Conservation (phyloP, 2,329 filamentous ascomycete genomes). For the Penicillium sp. region DNA sequence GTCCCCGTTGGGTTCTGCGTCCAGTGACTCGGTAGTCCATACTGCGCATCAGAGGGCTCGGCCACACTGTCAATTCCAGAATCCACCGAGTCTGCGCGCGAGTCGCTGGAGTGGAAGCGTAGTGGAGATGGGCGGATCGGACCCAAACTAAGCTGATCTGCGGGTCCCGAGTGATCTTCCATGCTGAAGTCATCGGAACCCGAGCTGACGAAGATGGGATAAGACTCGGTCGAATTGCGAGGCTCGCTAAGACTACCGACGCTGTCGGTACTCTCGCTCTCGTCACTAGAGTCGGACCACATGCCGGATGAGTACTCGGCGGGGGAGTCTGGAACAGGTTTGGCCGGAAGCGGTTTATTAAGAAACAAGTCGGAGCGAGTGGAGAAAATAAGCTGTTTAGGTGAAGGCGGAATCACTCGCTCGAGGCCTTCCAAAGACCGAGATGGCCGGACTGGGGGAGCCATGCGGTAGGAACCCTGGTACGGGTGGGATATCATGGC, state of each 20-base stretch:
- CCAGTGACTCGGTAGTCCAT: conserved; percentile 23
- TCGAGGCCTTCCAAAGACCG: conserved; percentile 38
- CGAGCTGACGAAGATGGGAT: conserved; percentile 32
- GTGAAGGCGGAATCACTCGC: conserved; percentile 30
- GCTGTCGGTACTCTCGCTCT: conserved; percentile 24
- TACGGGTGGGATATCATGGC: conserved; percentile 20
- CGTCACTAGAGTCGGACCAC: conserved; percentile 30
- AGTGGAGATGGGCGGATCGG: conserved; percentile 16
- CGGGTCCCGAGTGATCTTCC: conserved; percentile 23
- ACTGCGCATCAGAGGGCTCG: conserved; percentile 25
- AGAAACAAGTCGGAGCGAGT: conserved; percentile 22
- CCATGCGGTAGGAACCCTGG: conserved; percentile 22
- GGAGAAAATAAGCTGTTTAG: conserved; percentile 3
- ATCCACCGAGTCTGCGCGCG: conserved; percentile 13
- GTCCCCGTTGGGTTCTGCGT: conserved; percentile 20
- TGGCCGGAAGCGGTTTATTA: conserved; percentile 32
- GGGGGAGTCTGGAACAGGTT: conserved; percentile 23
- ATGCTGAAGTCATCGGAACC: conserved; percentile 27
- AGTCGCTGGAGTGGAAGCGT: conserved; percentile 3
- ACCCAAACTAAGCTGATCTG: conserved; percentile 12
- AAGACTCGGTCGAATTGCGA: conserved; percentile 27
- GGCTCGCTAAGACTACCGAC: conserved; percentile 17
- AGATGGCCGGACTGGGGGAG: conserved; percentile 34
- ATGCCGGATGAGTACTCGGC: conserved; percentile 18
- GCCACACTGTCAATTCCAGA: not conserved